phyloP scores from a whole-genome alignment of 2,329 filamentous ascomycete species.

The Purpureocillium lavendulum region DNA sequence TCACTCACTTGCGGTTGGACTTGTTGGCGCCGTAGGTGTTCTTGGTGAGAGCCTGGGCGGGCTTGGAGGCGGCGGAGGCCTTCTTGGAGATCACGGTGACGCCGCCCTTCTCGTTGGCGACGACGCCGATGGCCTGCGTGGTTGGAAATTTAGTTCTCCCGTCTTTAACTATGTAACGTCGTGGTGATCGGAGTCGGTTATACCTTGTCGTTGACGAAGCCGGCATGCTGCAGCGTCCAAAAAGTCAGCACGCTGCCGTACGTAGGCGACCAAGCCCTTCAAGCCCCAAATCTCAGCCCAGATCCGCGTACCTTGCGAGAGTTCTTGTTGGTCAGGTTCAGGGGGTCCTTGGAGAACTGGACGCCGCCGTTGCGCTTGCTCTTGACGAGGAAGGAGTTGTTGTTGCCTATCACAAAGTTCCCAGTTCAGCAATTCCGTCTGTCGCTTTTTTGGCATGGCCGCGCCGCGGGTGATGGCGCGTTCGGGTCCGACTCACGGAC shows the following conservation, averaged over 20 bases:
- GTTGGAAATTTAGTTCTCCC: conserved; percentile 13
- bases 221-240: conserved; percentile 58
- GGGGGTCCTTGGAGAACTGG: conserved; percentile 87
- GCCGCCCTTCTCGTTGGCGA: conserved; percentile 67
- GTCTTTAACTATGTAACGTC: not conserved
- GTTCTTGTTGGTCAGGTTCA: conserved; percentile 90
- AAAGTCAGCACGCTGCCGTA: conserved; percentile 24
- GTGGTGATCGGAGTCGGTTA: conserved; percentile 6
- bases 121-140: conserved; percentile 70
- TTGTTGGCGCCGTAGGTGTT: conserved; percentile 64
- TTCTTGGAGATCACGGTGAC: conserved; percentile 83
- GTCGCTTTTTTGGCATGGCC: not conserved
- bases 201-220: conserved; percentile 93
- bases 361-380: conserved; percentile 69
- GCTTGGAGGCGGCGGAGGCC: conserved; percentile 61
- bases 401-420: conserved; percentile 52
- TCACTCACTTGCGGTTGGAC: conserved; percentile 59
- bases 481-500: conserved; percentile 65
- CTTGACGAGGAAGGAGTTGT: conserved; percentile 91
- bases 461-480: not conserved
- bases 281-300: not conserved
- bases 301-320: conserved; percentile 64
- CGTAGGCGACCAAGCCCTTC: too few relatives aligned
- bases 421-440: not conserved
- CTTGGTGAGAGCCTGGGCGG: conserved; percentile 56